Conservation (phyloP, 2,329 filamentous ascomycete species). For the Trichophyton rubrum region DNA sequence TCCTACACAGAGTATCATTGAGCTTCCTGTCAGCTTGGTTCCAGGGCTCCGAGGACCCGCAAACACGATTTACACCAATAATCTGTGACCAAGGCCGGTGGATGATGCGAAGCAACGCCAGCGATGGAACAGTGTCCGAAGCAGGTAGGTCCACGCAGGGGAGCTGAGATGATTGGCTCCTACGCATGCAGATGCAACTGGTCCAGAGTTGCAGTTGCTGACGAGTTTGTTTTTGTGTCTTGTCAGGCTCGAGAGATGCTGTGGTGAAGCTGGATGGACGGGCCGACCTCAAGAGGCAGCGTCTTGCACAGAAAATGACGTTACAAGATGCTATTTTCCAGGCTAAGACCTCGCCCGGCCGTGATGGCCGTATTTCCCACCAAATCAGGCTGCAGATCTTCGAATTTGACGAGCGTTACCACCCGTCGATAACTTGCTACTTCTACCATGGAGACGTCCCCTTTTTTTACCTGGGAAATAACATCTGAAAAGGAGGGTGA, state of each 20-base stretch:
- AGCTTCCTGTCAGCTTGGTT: background rate
- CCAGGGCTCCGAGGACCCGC: background rate
- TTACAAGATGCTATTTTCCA: background rate
- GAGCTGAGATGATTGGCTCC: background rate
- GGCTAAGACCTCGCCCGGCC: background rate
- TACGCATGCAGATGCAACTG: background rate
- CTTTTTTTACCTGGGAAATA: too few relatives aligned
- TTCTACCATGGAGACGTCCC: background rate
- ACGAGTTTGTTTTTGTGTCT: background rate
- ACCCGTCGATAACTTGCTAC: background rate
- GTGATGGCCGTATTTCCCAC: background rate
- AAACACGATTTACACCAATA: conserved; percentile 1
- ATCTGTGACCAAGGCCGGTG: background rate
- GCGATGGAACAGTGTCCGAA: background rate
- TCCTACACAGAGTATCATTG: background rate
- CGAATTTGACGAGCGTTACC: background rate
- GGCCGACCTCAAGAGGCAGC: background rate
- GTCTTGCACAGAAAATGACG: background rate
- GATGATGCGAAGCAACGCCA: background rate
- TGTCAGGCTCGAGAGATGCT: background rate
- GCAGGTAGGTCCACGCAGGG: background rate
- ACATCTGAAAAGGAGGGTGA: background rate
- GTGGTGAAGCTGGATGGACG: too few relatives aligned
- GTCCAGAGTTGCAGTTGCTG: background rate
- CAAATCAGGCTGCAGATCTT: background rate